phyloP scores from a whole-genome alignment of 441 rosid species.

The Metrosideros polymorpha region DNA sequence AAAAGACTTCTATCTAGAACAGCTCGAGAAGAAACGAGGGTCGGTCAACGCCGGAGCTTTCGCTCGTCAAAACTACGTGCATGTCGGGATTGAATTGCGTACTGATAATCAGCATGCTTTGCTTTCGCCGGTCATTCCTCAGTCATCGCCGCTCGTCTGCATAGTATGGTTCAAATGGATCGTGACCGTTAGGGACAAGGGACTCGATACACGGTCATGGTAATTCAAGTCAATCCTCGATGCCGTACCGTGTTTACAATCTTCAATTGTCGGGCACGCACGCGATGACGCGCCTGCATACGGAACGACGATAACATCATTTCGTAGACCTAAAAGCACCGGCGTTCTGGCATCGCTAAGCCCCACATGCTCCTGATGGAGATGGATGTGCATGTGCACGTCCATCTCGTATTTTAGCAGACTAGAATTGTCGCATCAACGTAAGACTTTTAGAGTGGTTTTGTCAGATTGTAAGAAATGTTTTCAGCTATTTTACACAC shows the following conservation, averaged over 20 bases:
- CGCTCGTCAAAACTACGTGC: background rate
- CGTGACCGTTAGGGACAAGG: background rate
- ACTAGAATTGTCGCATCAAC: background rate
- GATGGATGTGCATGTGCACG: background rate
- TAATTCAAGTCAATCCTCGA: background rate
- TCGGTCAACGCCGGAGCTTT: background rate
- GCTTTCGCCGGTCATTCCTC: background rate
- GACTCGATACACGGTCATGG: background rate
- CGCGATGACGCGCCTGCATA: background rate
- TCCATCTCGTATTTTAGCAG: background rate
- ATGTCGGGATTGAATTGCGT: background rate
- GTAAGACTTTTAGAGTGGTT: background rate
- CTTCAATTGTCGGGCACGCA: background rate
- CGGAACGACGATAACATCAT: background rate
- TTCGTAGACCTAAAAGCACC: background rate
- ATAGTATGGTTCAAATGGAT: background rate
- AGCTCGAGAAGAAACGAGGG: background rate
- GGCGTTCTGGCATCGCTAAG: background rate
- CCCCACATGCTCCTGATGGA: background rate
- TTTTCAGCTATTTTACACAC: no score
- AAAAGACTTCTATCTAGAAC: background rate
- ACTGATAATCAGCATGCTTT: background rate
- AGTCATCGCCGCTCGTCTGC: background rate
- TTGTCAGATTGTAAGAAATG: no score
- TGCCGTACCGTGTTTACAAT: background rate